Evolutionary conservation across 805 yeast genomes (phyloP), one percentile per base, ranked within the genome.

Genomic region (Danielia oregonensis): DNA sequence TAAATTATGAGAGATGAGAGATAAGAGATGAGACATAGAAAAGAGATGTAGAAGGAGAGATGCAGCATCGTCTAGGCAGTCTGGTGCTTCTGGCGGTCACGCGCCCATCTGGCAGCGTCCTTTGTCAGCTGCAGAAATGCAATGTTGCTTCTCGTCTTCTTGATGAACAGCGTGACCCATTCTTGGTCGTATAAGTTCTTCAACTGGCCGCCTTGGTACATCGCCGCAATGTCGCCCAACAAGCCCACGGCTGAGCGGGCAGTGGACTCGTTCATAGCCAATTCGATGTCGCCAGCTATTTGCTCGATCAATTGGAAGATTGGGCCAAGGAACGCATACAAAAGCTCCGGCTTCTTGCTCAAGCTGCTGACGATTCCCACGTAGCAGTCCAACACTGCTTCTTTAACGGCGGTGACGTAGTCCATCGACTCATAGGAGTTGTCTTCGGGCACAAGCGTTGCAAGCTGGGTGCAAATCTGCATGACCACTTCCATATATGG

Each of bases 71-170:
- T 19, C 29, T 23, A 39, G 16, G 33, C 42, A 14, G 35, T 29
- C 12, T 64, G 70, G 40, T 66, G 64, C 60, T 75, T 76, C 56
- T 77, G 86, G 63, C 82, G 95, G 52, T 85, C 96, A 48, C 93
- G 77, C 11, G 98, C 97, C 97, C 97, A 93, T 63, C 89, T 78
- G 6, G 97, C 97, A n/a, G 96, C 86, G 52, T 84, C 93, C 56
- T 77, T 79, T 9, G 97, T 87, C 36, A 72, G 64, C 49, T 75
- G 77, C 23, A 78, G 68, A 54, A 79, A 85, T 21, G 68, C 49
- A 42, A 74, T 70, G 54, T 80, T 81, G 35, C 76, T 53, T 59
- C 93, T 77, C 15, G 89, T 81, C 54, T 70, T 76, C 57, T 78
- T 81, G 55, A 93, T 82, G 54, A 86, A 76, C 17, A 78, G 82